Evolutionary conservation across 1,284 basidiomycete species (phyloP), one percentile per base, ranked within the genome.

Genomic region (Rhodofomes roseus): DNA sequence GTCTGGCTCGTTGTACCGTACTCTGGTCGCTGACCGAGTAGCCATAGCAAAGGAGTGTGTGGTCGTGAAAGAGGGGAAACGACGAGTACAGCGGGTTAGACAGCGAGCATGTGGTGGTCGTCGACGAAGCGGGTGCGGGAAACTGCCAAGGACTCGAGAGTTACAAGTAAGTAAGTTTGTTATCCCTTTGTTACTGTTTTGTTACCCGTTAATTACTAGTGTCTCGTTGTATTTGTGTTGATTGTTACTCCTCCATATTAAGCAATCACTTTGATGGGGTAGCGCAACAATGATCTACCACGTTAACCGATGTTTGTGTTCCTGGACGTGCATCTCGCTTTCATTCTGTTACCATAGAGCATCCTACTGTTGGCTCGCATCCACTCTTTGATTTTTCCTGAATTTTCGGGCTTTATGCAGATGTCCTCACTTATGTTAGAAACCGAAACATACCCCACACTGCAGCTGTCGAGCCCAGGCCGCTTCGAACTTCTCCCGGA

Each of bases 1-100:
- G 74, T 90, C 86, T 65, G 80, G 36, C 11, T 55, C 58, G 53
- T 44, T 52, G 50, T 58, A 58, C 8, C 50, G 34, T 18, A 58
- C 56, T 23, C 50, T 52, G 50, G 50, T 52, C 50, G 50, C 50
- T 37, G 50, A 52, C 50, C 50, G 56, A 44, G 27, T 44, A 22
- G 56, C 34, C 56, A 58, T 58, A 14, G 46, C 9, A 54, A 58
- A 57, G n/a, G 57, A 58, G 23, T 20, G 23, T 20, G 57, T 58
- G 57, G 39, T 11, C 16, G 44, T 56, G 41, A 56, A 56, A 16
- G 39, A 46, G 29, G 31, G 54, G 16, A 22, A 46, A 56, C 8
- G 37, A 48, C 46, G 27, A 27, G 25, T 48, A 48, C 46, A 48
- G 20, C 16, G 1, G 54, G 18, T 56, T 25, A 46, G 29, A 44